Evolutionary conservation across 257 asterid species (phyloP), one percentile per base, ranked within the genome.

Genomic region (Asclepias syriaca): DNA sequence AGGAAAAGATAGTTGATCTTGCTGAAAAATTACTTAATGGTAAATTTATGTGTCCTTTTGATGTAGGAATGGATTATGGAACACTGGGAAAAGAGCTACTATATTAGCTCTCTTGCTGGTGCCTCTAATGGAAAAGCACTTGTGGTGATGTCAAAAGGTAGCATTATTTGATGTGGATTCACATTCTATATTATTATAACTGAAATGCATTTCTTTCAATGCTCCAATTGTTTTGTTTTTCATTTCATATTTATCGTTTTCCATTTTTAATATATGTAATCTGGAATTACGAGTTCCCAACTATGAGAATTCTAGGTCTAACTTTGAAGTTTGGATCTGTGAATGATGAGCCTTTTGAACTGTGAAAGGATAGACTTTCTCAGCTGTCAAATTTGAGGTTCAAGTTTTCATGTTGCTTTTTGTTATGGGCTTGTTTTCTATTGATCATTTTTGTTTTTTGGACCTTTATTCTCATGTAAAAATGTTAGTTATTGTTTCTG

Each of bases 131-230:
- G 85, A 74, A 81, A 80, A 68, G 77, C 85, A 21, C 65, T 83
- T 53, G 83, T 83, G 57, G 85, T 83, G n/a, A 83, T 83, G 87
- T 83, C 87, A 73, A 83, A 83, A 71, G 87, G 87, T 81, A 69
- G 48, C 72, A 29, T 64, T 73, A 27, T 50, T 64, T 56, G 14
- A 15, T 50, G 13, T 68, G 56, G 34, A 69, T 61, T 37, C 34
- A 10, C 21, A 43, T 72, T 53, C 11, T 56, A 60, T 65, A 18
- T 5, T 61, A 16, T 73, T 19, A 32, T 37, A 55, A 15, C 46
- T 59, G 54, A 43, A 22, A 27, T 6, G 54, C 16, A 16, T 66
- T 66, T 18, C 56, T 40, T 45, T 39, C 50, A 12, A 40, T 54
- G 49, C 9, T 67, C 0, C 19, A 22, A 34, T 2, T 32, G 72